These are phyloP conservation scores for Chaetothyriales sp. DNA, from an alignment of 2,329 filamentous ascomycete species.

Conservation along the genomic window DNA sequence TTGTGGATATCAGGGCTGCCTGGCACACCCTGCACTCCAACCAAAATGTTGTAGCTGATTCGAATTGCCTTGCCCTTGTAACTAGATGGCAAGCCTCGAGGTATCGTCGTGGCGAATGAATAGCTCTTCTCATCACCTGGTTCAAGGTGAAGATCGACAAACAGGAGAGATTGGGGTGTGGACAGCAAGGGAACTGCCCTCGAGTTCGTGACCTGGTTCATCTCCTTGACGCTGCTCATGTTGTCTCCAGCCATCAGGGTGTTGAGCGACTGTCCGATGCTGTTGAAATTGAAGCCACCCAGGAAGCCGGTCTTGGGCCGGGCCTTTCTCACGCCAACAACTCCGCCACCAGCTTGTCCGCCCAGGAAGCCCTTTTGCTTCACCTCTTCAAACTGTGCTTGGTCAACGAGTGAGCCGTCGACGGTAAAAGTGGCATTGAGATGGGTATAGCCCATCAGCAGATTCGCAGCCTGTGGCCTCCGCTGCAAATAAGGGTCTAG, in stretches of 20 bases:
- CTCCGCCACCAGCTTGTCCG: constrained; percentile 65
- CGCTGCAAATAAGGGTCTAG: constrained; percentile 19
- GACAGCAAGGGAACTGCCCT: constrained; percentile 83
- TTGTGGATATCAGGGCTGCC: constrained; percentile 54
- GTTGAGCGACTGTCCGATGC: constrained; percentile 71
- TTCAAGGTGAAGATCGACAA: constrained; percentile 75
- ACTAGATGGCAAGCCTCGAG: constrained; percentile 75
- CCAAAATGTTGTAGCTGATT: constrained; percentile 75
- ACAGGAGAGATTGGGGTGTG: constrained; percentile 87
- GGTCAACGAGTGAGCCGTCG: constrained; percentile 79
- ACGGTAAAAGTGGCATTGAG: constrained; percentile 82
- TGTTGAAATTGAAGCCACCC: constrained; percentile 73
- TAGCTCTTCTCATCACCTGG: constrained; percentile 82
- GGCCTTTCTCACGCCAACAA: constrained; percentile 59
- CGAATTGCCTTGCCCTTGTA: constrained; percentile 87
- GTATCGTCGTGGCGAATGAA: constrained; percentile 73
- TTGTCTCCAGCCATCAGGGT: constrained; percentile 76
- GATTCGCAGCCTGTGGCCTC: constrained; percentile 48
- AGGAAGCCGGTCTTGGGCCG: constrained; percentile 64
- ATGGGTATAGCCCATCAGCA: constrained; percentile 98
- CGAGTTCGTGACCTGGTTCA: constrained; percentile 73
- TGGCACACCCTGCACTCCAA: constrained; percentile 78
- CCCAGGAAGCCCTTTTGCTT: constrained; percentile 87
- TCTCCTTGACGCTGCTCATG: constrained; percentile 85
- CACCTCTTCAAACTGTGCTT: constrained; percentile 82